These are phyloP conservation scores for Lachnellula hyalina DNA, from an alignment of 2,329 filamentous ascomycete genomes.

Conservation along the genomic window DNA sequence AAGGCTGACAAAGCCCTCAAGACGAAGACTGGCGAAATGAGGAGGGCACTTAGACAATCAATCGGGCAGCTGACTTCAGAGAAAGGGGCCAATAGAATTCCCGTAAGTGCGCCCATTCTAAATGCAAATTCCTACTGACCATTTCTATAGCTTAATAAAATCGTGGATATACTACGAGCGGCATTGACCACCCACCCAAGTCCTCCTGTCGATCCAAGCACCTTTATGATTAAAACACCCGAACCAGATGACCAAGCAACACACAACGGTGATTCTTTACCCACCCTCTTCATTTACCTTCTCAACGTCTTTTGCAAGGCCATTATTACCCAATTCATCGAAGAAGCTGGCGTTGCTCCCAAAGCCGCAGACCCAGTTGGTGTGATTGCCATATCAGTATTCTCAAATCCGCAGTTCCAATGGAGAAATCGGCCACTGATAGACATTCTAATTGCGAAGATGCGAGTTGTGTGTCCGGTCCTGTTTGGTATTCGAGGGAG, in stretches of 20 bases:
- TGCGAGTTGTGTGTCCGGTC: constrained; percentile 72
- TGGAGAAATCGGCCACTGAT: constrained; percentile 65
- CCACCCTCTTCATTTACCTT: constrained; percentile 66
- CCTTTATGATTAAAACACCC: constrained; percentile 45
- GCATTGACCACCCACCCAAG: constrained; percentile 48
- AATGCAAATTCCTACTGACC: background rate
- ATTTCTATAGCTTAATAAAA: constrained; percentile 32
- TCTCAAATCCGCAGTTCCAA: constrained; percentile 61
- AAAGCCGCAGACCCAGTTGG: constrained; percentile 72
- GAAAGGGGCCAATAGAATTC: constrained; percentile 54
- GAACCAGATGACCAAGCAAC: constrained; percentile 44
- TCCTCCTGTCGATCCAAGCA: constrained; percentile 47
- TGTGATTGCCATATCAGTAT: constrained; percentile 69
- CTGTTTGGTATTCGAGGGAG: constrained; percentile 77
- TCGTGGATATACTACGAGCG: constrained; percentile 48
- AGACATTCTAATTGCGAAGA: constrained; percentile 84
- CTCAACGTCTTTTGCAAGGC: constrained; percentile 72
- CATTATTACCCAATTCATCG: constrained; percentile 64
- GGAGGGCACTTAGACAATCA: constrained; percentile 64
- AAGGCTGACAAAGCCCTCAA: constrained; percentile 56
- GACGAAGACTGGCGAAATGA: constrained; percentile 62
- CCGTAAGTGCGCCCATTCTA: constrained; percentile 38
- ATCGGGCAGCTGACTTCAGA: constrained; percentile 69
- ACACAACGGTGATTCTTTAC: constrained; percentile 49
- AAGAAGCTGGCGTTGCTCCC: constrained; percentile 58